Evolutionary conservation across 2,329 filamentous ascomycete species (phyloP).

Genomic region (Scolecobasidium constrictum): DNA sequence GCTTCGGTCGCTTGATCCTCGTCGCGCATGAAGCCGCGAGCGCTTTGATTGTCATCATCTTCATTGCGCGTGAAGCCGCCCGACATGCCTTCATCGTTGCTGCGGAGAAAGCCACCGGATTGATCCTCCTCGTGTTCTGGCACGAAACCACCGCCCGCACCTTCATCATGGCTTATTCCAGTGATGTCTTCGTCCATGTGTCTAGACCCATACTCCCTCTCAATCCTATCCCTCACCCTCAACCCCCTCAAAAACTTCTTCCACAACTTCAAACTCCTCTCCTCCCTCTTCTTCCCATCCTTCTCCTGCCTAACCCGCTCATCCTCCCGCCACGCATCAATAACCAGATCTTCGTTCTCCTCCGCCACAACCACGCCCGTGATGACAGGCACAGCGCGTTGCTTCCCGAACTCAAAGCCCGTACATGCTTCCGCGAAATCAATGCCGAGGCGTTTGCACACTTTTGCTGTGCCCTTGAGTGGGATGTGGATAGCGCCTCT

Average conservation of each 20-base stretch:
- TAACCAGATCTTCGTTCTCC: constrained; percentile 63
- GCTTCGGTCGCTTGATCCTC: too few relatives aligned
- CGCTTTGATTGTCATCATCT: too few relatives aligned
- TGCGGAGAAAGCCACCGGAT: not conserved
- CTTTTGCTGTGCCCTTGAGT: constrained; percentile 60
- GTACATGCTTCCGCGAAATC: constrained; percentile 92
- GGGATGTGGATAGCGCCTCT: constrained; percentile 75
- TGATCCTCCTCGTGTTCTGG: not conserved
- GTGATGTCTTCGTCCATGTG: not conserved
- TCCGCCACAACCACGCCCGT: constrained; percentile 80
- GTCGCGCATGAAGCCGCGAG: too few relatives aligned
- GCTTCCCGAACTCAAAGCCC: constrained; percentile 91
- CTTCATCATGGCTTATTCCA: too few relatives aligned
- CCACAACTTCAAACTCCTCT: constrained; percentile 66
- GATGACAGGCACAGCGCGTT: constrained; percentile 86
- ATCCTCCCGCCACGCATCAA: constrained; percentile 62
- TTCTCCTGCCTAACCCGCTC: constrained; percentile 64
- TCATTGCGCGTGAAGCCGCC: too few relatives aligned
- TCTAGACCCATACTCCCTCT: constrained; percentile 57
- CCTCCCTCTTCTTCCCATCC: constrained; percentile 72
- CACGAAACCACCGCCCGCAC: too few relatives aligned
- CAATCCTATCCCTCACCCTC: constrained; percentile 67
- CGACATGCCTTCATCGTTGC: not conserved
- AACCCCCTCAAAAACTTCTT: constrained; percentile 78
- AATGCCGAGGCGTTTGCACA: constrained; percentile 75